These are phyloP conservation scores for Neotropicomus parvogracilis DNA, from an alignment of 1,284 basidiomycete genomes.

Conservation along the genomic window DNA sequence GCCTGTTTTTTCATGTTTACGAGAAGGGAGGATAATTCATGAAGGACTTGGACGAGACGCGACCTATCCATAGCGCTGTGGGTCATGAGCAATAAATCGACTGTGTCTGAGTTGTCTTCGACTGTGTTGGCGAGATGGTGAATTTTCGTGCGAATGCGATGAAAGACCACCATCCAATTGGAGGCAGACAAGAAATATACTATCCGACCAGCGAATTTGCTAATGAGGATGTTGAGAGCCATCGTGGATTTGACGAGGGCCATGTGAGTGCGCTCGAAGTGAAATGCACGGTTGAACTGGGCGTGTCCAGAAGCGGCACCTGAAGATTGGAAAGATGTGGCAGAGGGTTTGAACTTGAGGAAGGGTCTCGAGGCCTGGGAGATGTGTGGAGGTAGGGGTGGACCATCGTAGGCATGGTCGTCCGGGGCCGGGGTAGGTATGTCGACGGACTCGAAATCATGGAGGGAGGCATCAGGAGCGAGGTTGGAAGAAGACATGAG, in stretches of 20 bases:
- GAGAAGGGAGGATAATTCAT: slow-evolving; percentile 80
- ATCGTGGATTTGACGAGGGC: slow-evolving; percentile 55
- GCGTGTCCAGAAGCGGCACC: slow-evolving; percentile 22
- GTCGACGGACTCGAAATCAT: slow-evolving; percentile 64
- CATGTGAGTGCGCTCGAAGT: slow-evolving; percentile 67
- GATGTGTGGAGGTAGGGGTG: slow-evolving; percentile 32
- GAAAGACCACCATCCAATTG: slow-evolving; percentile 83
- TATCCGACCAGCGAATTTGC: slow-evolving; percentile 71
- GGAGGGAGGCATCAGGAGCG: slow-evolving; percentile 63
- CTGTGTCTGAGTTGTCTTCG: slow-evolving; percentile 58
- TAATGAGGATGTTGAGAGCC: slow-evolving; percentile 59
- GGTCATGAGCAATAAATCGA: slow-evolving; percentile 73
- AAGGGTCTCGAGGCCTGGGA: slow-evolving; percentile 29
- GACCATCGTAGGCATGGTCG: slow-evolving; percentile 22
- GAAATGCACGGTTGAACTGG: slow-evolving; percentile 37
- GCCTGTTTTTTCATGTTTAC: slow-evolving; percentile 80
- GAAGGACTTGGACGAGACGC: slow-evolving; percentile 63
- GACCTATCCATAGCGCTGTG: slow-evolving; percentile 66
- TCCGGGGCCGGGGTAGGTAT: slow-evolving; percentile 35
- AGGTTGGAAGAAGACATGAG: slow-evolving; percentile 61
- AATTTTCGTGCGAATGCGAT: slow-evolving; percentile 72
- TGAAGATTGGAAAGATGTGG: slow-evolving; percentile 34
- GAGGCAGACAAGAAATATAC: slow-evolving; percentile 87
- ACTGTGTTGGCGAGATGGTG: slow-evolving; percentile 53
- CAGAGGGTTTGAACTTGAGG: slow-evolving; percentile 32